phyloP scores from a whole-genome alignment of 495 filamentous ascomycete species.

The Aspergillus indologenus region DNA sequence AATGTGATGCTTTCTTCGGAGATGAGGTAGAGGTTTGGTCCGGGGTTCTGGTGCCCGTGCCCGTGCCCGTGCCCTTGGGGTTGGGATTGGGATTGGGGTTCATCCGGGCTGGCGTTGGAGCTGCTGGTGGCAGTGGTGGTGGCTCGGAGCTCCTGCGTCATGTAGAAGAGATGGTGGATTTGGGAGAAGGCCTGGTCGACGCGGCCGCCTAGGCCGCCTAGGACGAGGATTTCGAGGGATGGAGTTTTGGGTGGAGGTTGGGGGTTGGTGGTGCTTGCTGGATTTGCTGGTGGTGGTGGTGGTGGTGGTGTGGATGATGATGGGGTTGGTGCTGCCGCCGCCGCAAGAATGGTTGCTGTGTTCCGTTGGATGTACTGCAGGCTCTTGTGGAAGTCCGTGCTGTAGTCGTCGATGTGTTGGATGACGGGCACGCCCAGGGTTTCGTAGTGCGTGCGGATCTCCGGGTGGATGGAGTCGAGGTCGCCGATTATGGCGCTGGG shows the following conservation, averaged over 20 bases:
- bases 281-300: slow-evolving; percentile 3
- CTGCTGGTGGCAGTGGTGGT: slow-evolving; percentile 13
- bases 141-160: slow-evolving; percentile 25
- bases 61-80: too few relatives aligned
- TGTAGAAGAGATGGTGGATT: slow-evolving; percentile 69
- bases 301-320: slow-evolving; percentile 9
- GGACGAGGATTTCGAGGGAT: slow-evolving; percentile 55
- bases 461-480: slow-evolving; percentile 71
- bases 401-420: slow-evolving; percentile 71
- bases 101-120: slow-evolving; percentile 2
- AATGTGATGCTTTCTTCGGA: slow-evolving; percentile 79
- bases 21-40: slow-evolving; percentile 62
- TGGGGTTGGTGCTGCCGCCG: slow-evolving; percentile 11
- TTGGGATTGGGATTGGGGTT: too few relatives aligned
- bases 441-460: slow-evolving; percentile 59
- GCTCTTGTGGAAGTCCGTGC: slow-evolving; percentile 78
- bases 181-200: slow-evolving; percentile 90
- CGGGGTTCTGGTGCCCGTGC: too few relatives aligned
- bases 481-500: slow-evolving; percentile 80
- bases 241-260: slow-evolving; percentile 2
- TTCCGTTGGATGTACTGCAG: slow-evolving; percentile 58
- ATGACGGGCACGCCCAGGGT: slow-evolving; percentile 52
- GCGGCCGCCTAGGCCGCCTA: slow-evolving; percentile 84
- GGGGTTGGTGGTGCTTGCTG: background rate
- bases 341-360: slow-evolving; percentile 27